Conservation (phyloP, 2,329 filamentous ascomycete genomes). For the Diaporthe nobilis region DNA sequence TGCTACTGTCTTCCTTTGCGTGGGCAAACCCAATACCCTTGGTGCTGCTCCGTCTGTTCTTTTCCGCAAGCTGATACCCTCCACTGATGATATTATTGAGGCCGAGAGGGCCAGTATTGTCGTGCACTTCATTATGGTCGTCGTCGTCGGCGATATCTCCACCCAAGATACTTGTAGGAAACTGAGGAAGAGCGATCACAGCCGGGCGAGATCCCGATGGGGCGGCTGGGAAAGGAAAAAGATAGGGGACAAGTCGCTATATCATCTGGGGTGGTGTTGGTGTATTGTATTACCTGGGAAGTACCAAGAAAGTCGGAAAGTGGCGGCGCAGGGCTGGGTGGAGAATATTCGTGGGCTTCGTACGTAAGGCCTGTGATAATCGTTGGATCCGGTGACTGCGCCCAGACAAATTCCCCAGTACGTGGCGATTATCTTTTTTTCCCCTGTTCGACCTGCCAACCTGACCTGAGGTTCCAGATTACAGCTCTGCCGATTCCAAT, state of each 20-base stretch:
- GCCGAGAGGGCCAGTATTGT: conserved; percentile 50
- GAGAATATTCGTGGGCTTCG: conserved; percentile 39
- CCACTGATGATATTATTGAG: conserved; percentile 46
- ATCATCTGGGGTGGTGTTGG: conserved; percentile 30
- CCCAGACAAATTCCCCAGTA: conserved; percentile 17
- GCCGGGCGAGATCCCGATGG: conserved; percentile 20
- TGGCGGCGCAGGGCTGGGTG: conserved; percentile 33
- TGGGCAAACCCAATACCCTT: conserved; percentile 62
- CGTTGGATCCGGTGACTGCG: conserved; percentile 17
- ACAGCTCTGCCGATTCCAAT: conserved; percentile 22
- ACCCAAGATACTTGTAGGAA: not conserved
- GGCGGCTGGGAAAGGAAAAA: not conserved
- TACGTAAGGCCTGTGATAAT: conserved; percentile 39
- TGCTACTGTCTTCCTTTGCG: conserved; percentile 56
- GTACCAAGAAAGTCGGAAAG: conserved; percentile 31
- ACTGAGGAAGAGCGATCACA: not conserved
- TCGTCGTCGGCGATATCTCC: not conserved
- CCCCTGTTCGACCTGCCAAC: not conserved
- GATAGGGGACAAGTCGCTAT: not conserved
- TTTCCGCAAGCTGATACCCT: conserved; percentile 50
- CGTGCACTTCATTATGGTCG: conserved; percentile 55
- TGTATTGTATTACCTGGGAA: conserved; percentile 18
- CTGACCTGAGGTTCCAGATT: conserved; percentile 7
- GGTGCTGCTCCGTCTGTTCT: conserved; percentile 51
- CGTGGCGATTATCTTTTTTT: conserved; percentile 18